phyloP scores from a whole-genome alignment of 164 flowering plant species.

The Macadamia integrifolia region DNA sequence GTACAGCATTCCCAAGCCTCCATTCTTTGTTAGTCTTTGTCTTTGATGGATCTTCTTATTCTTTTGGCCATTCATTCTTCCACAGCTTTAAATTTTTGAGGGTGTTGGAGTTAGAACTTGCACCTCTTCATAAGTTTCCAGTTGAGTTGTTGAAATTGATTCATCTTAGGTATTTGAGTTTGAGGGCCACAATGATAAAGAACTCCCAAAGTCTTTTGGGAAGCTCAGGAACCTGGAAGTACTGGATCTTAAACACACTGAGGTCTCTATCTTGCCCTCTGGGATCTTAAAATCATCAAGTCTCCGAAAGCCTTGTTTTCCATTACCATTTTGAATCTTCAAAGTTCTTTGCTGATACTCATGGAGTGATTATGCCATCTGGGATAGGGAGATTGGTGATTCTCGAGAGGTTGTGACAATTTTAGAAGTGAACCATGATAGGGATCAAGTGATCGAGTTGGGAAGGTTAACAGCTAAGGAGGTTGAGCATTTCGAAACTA shows the following conservation, averaged over 20 bases:
- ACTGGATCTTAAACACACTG: background rate
- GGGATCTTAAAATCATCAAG: background rate
- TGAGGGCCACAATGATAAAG: background rate
- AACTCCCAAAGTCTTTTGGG: background rate
- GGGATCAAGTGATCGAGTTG: background rate
- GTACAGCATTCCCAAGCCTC: background rate
- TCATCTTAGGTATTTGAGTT: background rate
- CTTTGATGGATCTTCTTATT: background rate
- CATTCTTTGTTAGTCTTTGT: background rate
- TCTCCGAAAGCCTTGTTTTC: background rate
- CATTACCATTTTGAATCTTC: background rate
- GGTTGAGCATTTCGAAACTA: constrained; percentile 25
- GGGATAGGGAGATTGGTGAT: background rate
- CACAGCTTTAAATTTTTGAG: background rate
- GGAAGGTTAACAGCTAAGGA: constrained; percentile 13
- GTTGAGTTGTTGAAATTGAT: background rate
- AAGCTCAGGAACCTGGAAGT: background rate
- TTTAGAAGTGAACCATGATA: background rate
- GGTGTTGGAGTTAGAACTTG: background rate
- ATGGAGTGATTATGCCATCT: too few species aligned
- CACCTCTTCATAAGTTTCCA: background rate
- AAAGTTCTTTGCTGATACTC: too few species aligned
- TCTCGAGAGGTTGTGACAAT: background rate
- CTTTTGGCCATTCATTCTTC: background rate
- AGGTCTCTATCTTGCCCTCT: background rate